These are phyloP conservation scores for Cutaneotrichosporon dermatis DNA, from an alignment of 1,284 basidiomycete species.

Conservation along the genomic window DNA sequence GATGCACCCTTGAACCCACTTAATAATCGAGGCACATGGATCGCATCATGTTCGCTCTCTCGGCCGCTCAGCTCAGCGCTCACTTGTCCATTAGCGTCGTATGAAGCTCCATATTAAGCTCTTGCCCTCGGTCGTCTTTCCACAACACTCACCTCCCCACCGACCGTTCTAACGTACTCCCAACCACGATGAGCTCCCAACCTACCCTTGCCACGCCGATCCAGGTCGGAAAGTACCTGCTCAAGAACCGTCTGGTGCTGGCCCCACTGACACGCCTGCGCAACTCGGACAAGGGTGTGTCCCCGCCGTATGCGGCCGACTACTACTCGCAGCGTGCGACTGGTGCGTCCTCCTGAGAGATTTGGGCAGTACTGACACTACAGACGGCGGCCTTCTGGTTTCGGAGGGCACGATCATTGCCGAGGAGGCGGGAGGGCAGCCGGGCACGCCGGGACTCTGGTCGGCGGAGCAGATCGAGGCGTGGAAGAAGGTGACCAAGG, in stretches of 20 bases:
- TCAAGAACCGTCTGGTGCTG: constrained; percentile 43
- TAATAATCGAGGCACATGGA: too few relatives aligned
- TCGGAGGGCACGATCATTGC: constrained; percentile 39
- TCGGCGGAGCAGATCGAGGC: constrained; percentile 30
- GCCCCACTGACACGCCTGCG: constrained; percentile 45
- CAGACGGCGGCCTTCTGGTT: constrained; percentile 41
- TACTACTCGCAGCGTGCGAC: constrained; percentile 46
- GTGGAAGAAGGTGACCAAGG: constrained; percentile 48
- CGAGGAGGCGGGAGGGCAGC: constrained; percentile 24
- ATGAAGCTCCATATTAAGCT: too few relatives aligned
- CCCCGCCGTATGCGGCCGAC: constrained; percentile 28
- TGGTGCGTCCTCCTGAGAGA: not conserved
- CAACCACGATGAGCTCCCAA: too few relatives aligned
- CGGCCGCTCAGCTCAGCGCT: too few relatives aligned
- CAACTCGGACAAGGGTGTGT: constrained; percentile 20
- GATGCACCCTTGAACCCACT: too few relatives aligned
- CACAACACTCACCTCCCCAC: too few relatives aligned
- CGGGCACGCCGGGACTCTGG: constrained; percentile 30
- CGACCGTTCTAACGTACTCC: too few relatives aligned
- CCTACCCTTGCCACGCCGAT: constrained; percentile 27
- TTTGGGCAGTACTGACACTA: not conserved
- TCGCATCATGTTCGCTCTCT: too few relatives aligned
- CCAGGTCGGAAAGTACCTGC: constrained; percentile 26
- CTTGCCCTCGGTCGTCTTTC: too few relatives aligned
- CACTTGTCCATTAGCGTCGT: too few relatives aligned